A percentile compares a stretch with the other conserved stretches of the same genome.
Conservation (phyloP, 2,329 filamentous ascomycete species). For the Ambrosiella cleistominuta region DNA sequence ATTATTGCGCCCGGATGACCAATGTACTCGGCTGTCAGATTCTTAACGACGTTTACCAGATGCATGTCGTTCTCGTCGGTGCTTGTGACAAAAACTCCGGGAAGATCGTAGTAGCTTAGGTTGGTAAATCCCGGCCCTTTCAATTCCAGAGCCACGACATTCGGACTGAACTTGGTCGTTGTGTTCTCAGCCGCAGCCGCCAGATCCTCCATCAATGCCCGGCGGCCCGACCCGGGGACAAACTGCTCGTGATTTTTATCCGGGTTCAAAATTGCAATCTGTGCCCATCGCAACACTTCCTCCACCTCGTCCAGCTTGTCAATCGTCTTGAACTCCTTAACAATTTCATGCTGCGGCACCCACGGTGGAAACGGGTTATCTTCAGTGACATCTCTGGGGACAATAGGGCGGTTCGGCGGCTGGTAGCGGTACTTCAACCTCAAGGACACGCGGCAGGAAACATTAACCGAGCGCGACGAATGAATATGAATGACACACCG, state of each 20-base stretch:
- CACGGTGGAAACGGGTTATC: constrained; percentile 47
- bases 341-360: constrained; percentile 29
- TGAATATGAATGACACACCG: constrained; percentile 68
- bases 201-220: constrained; percentile 20
- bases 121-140: constrained; percentile 52
- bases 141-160: constrained; percentile 62
- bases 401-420: constrained; percentile 25
- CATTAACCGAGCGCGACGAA: constrained; percentile 38
- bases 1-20: constrained; percentile 53
- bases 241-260: constrained; percentile 33
- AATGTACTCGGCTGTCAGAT: constrained; percentile 55
- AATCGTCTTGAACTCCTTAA: constrained; percentile 46
- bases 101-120: constrained; percentile 70
- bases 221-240: constrained; percentile 31
- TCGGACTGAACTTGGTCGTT: constrained; percentile 60
- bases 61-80: constrained; percentile 47
- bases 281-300: constrained; percentile 52
- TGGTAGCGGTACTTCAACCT: constrained; percentile 45
- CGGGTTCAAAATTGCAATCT: constrained; percentile 61
- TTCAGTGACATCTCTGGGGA: constrained; percentile 29
- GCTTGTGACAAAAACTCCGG: constrained; percentile 60
- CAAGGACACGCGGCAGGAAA: constrained; percentile 52
- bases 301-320: constrained; percentile 46
- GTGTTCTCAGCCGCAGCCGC: constrained; percentile 24
- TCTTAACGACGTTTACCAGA: constrained; percentile 53